These are phyloP conservation scores for Russula lepida DNA, from an alignment of 768 basidiomycete genomes.

Conservation along the genomic window DNA sequence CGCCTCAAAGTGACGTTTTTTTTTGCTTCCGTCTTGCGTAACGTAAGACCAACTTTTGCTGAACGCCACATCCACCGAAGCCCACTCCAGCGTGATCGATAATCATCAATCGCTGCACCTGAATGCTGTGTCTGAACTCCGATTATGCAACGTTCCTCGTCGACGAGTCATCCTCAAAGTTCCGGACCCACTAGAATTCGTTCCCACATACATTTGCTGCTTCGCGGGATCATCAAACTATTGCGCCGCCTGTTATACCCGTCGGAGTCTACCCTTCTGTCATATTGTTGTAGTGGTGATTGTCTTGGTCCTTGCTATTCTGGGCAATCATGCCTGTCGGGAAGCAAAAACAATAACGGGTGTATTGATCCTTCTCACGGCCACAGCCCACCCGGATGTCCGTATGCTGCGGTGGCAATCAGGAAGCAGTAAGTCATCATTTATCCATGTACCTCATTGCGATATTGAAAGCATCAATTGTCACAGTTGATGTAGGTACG, in stretches of 20 bases:
- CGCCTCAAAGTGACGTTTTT: slow-evolving; percentile 3
- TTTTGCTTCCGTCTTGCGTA: slow-evolving; percentile 6
- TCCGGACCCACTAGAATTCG: background rate
- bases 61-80: too few species aligned
- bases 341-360: background rate
- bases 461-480: background rate
- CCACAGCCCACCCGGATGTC: slow-evolving; percentile 12
- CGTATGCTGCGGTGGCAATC: background rate
- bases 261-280: background rate
- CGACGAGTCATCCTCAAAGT: background rate
- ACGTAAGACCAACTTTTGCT: too few species aligned
- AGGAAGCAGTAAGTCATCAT: background rate
- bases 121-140: background rate
- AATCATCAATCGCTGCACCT: background rate
- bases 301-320: slow-evolving; percentile 1
- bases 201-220: background rate
- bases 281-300: slow-evolving; percentile 12
- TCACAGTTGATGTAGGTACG: background rate
- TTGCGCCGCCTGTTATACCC: background rate
- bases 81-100: too few species aligned
- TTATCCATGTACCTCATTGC: slow-evolving; percentile 4
- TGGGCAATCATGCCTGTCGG: background rate
- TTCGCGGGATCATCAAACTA: background rate
- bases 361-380: background rate
- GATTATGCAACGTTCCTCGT: background rate